A percentile compares a stretch with the other conserved stretches of the same genome.
Evolutionary conservation across 768 basidiomycete species (phyloP).

Genomic region (Amyloporia xantha): DNA sequence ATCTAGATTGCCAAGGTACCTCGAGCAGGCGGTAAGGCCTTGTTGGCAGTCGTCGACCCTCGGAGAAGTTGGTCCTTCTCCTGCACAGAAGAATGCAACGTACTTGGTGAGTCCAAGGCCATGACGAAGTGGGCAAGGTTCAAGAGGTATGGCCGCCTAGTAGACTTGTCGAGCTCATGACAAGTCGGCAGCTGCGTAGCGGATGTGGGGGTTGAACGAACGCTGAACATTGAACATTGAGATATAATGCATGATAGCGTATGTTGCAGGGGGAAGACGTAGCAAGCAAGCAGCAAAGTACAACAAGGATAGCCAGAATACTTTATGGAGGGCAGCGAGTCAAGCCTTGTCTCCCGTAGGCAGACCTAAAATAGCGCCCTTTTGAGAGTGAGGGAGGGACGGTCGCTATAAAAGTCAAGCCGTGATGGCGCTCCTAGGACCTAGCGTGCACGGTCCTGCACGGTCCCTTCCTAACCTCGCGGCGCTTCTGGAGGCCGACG

Average conservation of each 20-base stretch:
- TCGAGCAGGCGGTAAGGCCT: conserved; percentile 66
- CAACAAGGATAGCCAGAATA: not conserved
- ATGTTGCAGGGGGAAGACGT: not conserved
- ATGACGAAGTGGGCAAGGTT: conserved; percentile 71
- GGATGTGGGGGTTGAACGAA: no score
- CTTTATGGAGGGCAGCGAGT: not conserved
- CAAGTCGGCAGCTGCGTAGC: conserved; percentile 73
- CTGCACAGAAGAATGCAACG: conserved; percentile 68
- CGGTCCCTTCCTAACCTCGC: no score
- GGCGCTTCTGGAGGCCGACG: no score
- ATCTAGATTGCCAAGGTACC: conserved; percentile 62
- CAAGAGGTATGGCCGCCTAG: conserved; percentile 58
- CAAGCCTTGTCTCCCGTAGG: no score
- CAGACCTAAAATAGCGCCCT: no score
- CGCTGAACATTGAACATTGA: no score
- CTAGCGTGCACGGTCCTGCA: no score
- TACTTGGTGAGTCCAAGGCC: conserved; percentile 83
- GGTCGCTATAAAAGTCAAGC: no score
- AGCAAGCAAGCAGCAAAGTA: no score
- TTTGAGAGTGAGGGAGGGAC: no score
- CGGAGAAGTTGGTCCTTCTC: conserved; percentile 65
- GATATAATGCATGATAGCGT: no score
- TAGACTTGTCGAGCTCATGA: conserved; percentile 53
- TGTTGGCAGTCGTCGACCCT: conserved; percentile 77
- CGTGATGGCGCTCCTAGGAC: not conserved